phyloP scores from a whole-genome alignment of 352 stramenopile species.

The Pilasporangium apinafurcum region DNA sequence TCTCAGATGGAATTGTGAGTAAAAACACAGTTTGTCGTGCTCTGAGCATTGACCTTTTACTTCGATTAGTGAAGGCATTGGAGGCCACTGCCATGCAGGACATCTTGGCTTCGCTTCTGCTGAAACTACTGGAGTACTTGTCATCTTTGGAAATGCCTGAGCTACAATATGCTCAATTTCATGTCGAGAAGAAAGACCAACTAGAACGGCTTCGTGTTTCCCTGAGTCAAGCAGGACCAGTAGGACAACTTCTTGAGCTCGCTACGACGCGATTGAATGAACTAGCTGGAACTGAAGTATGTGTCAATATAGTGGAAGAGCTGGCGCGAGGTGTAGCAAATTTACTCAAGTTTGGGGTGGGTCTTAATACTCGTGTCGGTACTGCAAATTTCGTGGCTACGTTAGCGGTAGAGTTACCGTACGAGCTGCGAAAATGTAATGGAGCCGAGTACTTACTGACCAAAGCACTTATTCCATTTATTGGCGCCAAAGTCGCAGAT shows the following conservation, averaged over 20 bases:
- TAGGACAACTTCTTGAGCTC: slow-evolving; percentile 64
- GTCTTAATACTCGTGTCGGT: slow-evolving; percentile 75
- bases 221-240: slow-evolving; percentile 65
- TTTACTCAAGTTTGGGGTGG: slow-evolving; percentile 69
- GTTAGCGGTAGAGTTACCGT: slow-evolving; percentile 54
- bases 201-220: slow-evolving; percentile 72
- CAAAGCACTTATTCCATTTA: slow-evolving; percentile 53
- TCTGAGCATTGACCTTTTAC: slow-evolving; percentile 64
- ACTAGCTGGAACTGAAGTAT: slow-evolving; percentile 26
- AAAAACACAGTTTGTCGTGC: slow-evolving; percentile 60
- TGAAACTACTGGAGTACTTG: slow-evolving; percentile 71
- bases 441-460: slow-evolving; percentile 49
- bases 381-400: slow-evolving; percentile 75
- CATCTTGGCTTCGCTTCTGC: slow-evolving; percentile 40
- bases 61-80: slow-evolving; percentile 65
- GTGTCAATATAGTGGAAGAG: slow-evolving; percentile 41
- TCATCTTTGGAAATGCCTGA: slow-evolving; percentile 82
- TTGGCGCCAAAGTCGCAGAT: slow-evolving; percentile 37
- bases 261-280: slow-evolving; percentile 51
- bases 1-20: slow-evolving; percentile 58
- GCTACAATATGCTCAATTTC: slow-evolving; percentile 81
- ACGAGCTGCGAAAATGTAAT: slow-evolving; percentile 63
- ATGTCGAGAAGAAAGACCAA: slow-evolving; percentile 81
- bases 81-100: slow-evolving; percentile 46
- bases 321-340: slow-evolving; percentile 40